Evolutionary conservation across 805 yeast species (phyloP), one percentile per base, ranked within the genome.

Genomic region (Barnettozyma salicaria): DNA sequence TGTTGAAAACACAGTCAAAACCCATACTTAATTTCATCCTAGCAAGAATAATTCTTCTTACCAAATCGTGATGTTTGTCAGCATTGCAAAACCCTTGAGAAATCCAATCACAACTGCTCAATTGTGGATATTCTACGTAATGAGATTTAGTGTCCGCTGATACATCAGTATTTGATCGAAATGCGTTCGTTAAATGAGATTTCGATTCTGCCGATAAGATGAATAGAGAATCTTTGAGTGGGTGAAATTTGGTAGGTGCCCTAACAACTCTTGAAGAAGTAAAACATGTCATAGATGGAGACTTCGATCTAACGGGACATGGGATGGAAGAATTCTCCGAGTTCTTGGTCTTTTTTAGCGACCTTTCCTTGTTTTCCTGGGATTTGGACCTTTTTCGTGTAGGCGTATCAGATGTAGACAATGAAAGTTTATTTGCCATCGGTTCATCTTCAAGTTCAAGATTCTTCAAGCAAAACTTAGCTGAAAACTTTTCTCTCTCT

Each of bases 1-100:
- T 41, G 1, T 55, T 48, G n/a, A 67, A 61, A 19, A 72, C 55
- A 11, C 58, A 53, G 12, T 56, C 52, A 25, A 70, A 65, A 36
- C 62, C 63, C 25, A 56, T 53, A 39, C 64, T 64, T 20, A 70
- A 54, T 40, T 61, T 63, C 20, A 64, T 50, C 44, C 77, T 59
- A 11, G 64, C 56, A 6, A 50, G 30, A 4, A 69, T 56, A 14
- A 69, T 49, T 30, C 55, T 53, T 20, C 60, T 48, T 25, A 64
- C 48, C 16, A 70, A 51, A 2, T 42, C 37, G 5, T 58, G 52
- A 38, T 70, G 67, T 34, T 59, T 58, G 8, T 48, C 43, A 17
- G 51, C 45, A 19, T 70, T 47, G 3, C 41, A 23, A 6, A 61
- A 52, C 1, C 74, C 72, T 12, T 41, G 39, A 8, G 34, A 12